Conservation (phyloP, 2,329 filamentous ascomycete genomes). For the Hymenoscyphus infarciens region DNA sequence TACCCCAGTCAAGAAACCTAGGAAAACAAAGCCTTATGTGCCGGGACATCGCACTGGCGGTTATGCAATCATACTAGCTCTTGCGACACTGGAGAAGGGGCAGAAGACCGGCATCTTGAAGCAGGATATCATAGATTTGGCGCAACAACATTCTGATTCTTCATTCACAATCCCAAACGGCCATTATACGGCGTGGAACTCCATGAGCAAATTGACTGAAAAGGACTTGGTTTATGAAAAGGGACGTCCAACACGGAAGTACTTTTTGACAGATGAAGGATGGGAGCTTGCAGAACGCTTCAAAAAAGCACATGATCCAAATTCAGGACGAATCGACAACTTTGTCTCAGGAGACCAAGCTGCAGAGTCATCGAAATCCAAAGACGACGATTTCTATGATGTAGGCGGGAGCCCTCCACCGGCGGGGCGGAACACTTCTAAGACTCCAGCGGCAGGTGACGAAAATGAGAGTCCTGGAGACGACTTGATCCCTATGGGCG, state of each 20-base stretch:
- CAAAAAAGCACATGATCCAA: conserved; percentile 41
- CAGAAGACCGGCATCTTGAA: conserved; percentile 60
- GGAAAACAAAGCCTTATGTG: conserved; percentile 65
- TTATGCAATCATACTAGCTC: conserved; percentile 67
- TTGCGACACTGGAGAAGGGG: conserved; percentile 57
- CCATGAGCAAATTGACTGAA: conserved; percentile 70
- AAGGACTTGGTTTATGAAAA: conserved; percentile 73
- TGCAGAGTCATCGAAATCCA: neutral
- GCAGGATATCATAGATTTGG: conserved; percentile 61
- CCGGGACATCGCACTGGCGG: conserved; percentile 69
- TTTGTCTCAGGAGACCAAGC: conserved; percentile 14
- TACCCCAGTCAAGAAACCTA: conserved; percentile 50
- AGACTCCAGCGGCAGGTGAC: conserved; percentile 5
- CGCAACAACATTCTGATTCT: conserved; percentile 68
- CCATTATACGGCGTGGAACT: conserved; percentile 78
- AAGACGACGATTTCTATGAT: neutral
- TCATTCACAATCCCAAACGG: conserved; percentile 68
- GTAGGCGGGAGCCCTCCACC: conserved; percentile 15
- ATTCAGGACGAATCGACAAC: conserved; percentile 17
- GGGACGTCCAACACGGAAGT: conserved; percentile 64
- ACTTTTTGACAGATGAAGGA: conserved; percentile 71
- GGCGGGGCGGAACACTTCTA: neutral
- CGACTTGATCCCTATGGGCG: conserved; percentile 30
- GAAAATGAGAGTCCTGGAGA: neutral
- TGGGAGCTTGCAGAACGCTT: conserved; percentile 70